A percentile compares a stretch with the other conserved stretches of the same genome.
phyloP scores from a whole-genome alignment of 1,284 basidiomycete genomes.

The Stereum hirsutum region DNA sequence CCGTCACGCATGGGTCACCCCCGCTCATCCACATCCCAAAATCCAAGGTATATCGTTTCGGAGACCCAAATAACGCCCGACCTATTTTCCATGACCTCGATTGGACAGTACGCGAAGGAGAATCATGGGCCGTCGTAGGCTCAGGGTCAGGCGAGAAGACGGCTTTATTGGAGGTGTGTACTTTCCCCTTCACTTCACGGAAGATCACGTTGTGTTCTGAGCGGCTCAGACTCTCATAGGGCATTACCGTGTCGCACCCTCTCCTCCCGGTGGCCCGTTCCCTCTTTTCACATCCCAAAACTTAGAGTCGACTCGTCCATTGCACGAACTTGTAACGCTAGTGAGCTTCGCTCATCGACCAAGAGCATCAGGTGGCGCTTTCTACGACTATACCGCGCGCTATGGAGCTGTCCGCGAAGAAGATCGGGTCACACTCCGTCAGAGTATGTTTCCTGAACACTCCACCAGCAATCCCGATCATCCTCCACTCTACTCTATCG shows the following conservation, averaged over 20 bases:
- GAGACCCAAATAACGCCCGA: slow-evolving; percentile 29
- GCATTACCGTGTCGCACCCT: slow-evolving; percentile 22
- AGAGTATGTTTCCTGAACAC: slow-evolving; percentile 58
- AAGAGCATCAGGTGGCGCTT: slow-evolving; percentile 54
- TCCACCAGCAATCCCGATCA: slow-evolving; percentile 14
- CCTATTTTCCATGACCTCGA: slow-evolving; percentile 45
- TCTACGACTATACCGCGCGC: slow-evolving; percentile 86
- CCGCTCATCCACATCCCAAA: slow-evolving; percentile 31
- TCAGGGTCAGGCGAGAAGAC: slow-evolving; percentile 43
- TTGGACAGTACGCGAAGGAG: slow-evolving; percentile 52
- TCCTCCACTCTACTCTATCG: slow-evolving; percentile 21
- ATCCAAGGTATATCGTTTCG: slow-evolving; percentile 42
- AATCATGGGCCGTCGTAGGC: slow-evolving; percentile 70
- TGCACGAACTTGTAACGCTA: slow-evolving; percentile 47
- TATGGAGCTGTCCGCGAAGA: slow-evolving; percentile 84
- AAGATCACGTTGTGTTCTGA: neutral
- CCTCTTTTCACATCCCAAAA: slow-evolving; percentile 45
- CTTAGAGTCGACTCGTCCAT: slow-evolving; percentile 9
- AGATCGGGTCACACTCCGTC: slow-evolving; percentile 63
- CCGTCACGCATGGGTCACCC: too few relatives aligned
- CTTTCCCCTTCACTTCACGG: neutral
- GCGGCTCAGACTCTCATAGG: slow-evolving; percentile 12
- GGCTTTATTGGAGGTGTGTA: slow-evolving; percentile 49
- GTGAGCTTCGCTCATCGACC: slow-evolving; percentile 70
- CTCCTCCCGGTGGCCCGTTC: slow-evolving; percentile 58